phyloP scores from a whole-genome alignment of 2,329 filamentous ascomycete genomes.

The Metarhizium robertsii region DNA sequence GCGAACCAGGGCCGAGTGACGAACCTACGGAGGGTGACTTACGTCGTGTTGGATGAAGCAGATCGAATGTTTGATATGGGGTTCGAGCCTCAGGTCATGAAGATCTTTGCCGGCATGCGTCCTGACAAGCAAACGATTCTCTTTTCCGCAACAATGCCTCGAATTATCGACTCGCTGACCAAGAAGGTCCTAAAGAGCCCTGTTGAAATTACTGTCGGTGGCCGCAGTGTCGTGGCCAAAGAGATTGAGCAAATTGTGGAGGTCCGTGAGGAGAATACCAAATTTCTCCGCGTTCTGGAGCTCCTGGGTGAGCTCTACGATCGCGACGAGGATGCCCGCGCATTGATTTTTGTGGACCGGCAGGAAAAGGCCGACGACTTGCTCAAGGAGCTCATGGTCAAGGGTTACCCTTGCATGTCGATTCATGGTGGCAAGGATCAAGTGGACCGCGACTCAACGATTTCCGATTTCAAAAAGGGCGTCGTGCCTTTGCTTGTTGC shows the following conservation, averaged over 20 bases:
- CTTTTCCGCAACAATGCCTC: conserved; percentile 93
- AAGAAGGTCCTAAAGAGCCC: conserved; percentile 81
- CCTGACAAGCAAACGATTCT: conserved; percentile 90
- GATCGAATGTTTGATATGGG: conserved; percentile 99
- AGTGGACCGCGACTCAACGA: conserved; percentile 83
- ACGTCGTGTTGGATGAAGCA: conserved; percentile 92
- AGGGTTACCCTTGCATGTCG: conserved; percentile 84
- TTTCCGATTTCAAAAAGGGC: conserved; percentile 87
- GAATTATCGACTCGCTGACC: conserved; percentile 82
- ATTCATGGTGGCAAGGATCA: conserved; percentile 94
- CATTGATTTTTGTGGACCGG: conserved; percentile 84
- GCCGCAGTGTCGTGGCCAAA: conserved; percentile 75
- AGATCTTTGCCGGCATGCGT: conserved; percentile 84
- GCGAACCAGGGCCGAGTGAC: conserved; percentile 93
- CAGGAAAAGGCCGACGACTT: conserved; percentile 83
- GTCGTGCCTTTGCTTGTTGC: conserved; percentile 84
- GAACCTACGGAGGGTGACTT: conserved; percentile 80
- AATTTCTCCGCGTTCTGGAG: conserved; percentile 77
- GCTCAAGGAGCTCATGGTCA: conserved; percentile 68
- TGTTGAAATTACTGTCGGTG: conserved; percentile 87
- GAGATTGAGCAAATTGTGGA: conserved; percentile 93
- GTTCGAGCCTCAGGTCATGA: conserved; percentile 96
- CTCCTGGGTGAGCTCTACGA: conserved; percentile 81
- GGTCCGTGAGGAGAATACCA: conserved; percentile 70
- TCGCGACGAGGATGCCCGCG: conserved; percentile 79